Conservation (phyloP, 345 rosid genomes). For the Eucalyptus curtisii region DNA sequence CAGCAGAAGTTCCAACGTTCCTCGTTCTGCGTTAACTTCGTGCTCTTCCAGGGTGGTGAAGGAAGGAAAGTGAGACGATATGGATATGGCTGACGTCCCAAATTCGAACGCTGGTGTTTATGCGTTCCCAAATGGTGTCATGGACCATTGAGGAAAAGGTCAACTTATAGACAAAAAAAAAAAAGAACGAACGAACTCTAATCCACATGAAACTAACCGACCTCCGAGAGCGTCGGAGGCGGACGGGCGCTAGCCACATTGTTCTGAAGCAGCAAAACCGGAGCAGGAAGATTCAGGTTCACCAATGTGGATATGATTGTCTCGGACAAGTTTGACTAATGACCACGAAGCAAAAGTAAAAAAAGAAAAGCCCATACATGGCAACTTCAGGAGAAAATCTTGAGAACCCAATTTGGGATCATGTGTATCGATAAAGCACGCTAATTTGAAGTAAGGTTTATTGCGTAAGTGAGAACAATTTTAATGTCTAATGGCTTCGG, state of each 20-base stretch:
- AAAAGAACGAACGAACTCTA: not conserved
- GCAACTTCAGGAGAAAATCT: not conserved
- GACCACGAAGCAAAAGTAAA: not conserved
- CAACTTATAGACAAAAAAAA: not conserved
- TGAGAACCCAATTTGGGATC: not conserved
- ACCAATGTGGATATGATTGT: not conserved
- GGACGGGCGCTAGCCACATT: not conserved
- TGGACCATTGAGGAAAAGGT: not conserved
- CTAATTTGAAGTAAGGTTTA: not conserved
- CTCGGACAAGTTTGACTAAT: not conserved
- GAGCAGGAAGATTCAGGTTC: not conserved
- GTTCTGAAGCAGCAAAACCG: not conserved
- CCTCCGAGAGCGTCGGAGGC: not conserved
- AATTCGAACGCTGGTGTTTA: not conserved
- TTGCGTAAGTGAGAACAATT: rapidly evolving
- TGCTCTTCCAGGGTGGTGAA: not conserved
- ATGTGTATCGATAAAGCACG: not conserved
- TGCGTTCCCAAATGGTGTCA: not conserved
- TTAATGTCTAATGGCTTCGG: not conserved
- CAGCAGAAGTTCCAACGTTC: not conserved
- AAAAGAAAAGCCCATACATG: not conserved
- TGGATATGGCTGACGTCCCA: not conserved
- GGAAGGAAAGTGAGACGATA: not conserved
- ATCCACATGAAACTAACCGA: not conserved
- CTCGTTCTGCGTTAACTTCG: not conserved